Base-by-base conservation (phyloP, 257 asterid genomes). In the Nyctanthes arbortristis region DNA sequence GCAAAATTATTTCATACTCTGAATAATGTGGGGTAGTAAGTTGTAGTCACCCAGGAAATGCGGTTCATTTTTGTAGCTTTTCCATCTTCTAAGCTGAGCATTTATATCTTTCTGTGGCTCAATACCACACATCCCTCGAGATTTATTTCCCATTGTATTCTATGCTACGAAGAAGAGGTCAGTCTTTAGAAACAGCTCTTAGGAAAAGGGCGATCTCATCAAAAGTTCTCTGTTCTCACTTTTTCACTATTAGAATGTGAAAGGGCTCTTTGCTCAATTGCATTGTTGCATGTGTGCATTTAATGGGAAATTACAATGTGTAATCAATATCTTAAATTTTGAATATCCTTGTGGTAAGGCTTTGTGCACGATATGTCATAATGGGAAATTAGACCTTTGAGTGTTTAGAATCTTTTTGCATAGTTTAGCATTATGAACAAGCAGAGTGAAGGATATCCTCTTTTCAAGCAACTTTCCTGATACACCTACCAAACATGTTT, bases 11-110 rank as follows among this genome's bases (percentile, higher is more conserved):
- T 34, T n/a, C 47, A 7, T 39, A 29, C 33, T 72, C 66, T 61
- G 70, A 31, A 54, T 68, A 55, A 65, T 55, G 69, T 65, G 27
- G 4, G 73, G 16, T 61, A 31, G 29, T 65, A 34, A 63, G 66
- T 28, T 35, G 7, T 57, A 60, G 43, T 59, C 74, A 3, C 45
- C 40, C 63, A 43, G 7, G 28, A 8, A 16, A 40, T 10, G 43
- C 40, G 10, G 47, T 18, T 63, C 28, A 9, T 64, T 63, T 68
- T 4, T 59, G 34, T 29, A 32, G 45, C 39, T n/a, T 61, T 37
- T 56, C 63, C 32, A 52, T 39, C 11, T 45, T n/a, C 6, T 11
- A 12, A 39, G 57, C 10, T 10, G 28, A 52, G 28, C 59, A 24
- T 13, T 52, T 24, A 24, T 52, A 9, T 43, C 18, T 47, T 49